Conservation (phyloP, 176 grass and related monocot species). For the Elymus sibiricus region DNA sequence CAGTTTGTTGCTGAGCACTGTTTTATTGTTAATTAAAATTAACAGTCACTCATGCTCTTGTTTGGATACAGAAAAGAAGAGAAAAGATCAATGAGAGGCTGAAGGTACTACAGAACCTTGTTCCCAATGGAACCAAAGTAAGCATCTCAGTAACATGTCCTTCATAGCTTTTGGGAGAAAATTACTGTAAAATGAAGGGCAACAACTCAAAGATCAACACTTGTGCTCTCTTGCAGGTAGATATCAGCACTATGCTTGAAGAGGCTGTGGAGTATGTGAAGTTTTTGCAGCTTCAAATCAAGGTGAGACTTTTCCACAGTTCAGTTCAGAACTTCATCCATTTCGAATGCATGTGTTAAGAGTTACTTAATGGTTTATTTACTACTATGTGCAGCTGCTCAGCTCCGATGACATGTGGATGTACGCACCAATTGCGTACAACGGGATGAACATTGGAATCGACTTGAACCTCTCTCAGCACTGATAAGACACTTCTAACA, state of each 20-base stretch:
- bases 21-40: constrained; percentile 1
- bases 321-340: background rate
- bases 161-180: background rate
- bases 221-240: constrained; percentile 48
- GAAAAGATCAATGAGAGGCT: constrained; percentile 83
- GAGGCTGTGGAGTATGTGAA: constrained; percentile 87
- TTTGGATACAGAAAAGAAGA: constrained; percentile 72
- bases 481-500: background rate
- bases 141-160: constrained; percentile 23
- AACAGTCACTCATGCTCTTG: constrained; percentile 29
- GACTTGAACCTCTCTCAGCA: constrained; percentile 54
- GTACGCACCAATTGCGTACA: constrained; percentile 86
- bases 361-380: constrained; percentile 17
- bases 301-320: constrained; percentile 31
- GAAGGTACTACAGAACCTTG: constrained; percentile 72
- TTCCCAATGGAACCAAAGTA: constrained; percentile 93
- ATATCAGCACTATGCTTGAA: constrained; percentile 95
- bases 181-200: background rate
- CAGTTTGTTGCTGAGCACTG: background rate
- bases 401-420: constrained; percentile 88
- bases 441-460: constrained; percentile 72
- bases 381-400: constrained; percentile 49
- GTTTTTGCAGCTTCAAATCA: constrained; percentile 86
- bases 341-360: background rate
- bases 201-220: background rate